phyloP scores from a whole-genome alignment of 106 monocot species.

The Narthecium ossifragum region DNA sequence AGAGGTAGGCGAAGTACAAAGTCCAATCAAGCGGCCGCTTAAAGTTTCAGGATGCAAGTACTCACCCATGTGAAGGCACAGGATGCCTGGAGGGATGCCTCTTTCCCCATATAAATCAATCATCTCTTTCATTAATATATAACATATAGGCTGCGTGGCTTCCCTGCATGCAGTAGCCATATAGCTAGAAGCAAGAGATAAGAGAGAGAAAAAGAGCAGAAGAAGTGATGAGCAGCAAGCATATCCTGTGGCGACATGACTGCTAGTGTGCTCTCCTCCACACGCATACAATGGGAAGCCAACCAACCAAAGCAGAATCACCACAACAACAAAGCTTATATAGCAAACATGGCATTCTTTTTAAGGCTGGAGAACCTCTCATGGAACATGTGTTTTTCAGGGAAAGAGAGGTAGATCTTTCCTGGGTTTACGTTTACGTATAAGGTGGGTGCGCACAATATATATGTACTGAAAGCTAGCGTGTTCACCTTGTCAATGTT shows the following conservation, averaged over 20 bases:
- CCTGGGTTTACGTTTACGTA: conserved; percentile 3
- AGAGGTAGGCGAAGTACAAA: conserved; percentile 1
- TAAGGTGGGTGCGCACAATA: not conserved
- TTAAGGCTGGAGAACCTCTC: no score
- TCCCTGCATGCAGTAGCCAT: not conserved
- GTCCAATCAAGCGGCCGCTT: conserved; percentile 1
- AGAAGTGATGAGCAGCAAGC: not conserved
- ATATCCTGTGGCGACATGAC: not conserved
- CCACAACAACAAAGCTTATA: no score
- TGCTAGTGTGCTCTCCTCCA: not conserved
- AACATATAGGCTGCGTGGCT: no score
- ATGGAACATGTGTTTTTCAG: no score
- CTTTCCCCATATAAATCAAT: no score
- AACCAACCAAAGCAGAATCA: no score
- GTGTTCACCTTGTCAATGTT: not conserved
- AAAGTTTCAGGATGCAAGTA: not conserved
- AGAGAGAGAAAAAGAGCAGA: not conserved
- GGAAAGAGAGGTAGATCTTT: not conserved
- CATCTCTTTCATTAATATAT: no score
- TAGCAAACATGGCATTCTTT: no score
- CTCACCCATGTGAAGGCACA: conserved; percentile 1
- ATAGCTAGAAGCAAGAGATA: not conserved
- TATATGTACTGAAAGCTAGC: not conserved
- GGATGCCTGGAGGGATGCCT: not conserved
- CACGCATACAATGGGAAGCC: not conserved